These are phyloP conservation scores for Cyberlindnera mycetangii DNA, from an alignment of 805 yeast genomes.

Conservation along the genomic window DNA sequence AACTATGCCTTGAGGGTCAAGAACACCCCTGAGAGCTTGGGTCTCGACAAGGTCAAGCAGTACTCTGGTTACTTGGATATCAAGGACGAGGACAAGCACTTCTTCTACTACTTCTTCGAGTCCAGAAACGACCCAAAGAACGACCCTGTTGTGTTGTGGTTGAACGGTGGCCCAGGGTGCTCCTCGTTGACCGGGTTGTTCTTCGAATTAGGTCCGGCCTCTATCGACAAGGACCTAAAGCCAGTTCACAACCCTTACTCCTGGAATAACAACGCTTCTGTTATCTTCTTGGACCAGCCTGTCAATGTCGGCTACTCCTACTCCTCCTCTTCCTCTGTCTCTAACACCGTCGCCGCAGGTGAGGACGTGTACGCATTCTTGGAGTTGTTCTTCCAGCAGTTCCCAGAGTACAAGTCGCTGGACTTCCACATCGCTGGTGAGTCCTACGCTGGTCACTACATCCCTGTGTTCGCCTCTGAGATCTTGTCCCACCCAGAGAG, in stretches of 20 bases:
- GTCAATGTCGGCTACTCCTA: slow-evolving; percentile 81
- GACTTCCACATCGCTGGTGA: slow-evolving; percentile 91
- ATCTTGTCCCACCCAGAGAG: slow-evolving; percentile 65
- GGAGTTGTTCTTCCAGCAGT: slow-evolving; percentile 74
- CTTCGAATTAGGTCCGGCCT: slow-evolving; percentile 83
- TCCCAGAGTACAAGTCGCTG: slow-evolving; percentile 50
- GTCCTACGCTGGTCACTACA: slow-evolving; percentile 91
- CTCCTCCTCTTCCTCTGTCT: slow-evolving; percentile 59
- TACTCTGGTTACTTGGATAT: slow-evolving; percentile 84
- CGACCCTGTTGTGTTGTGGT: slow-evolving; percentile 86
- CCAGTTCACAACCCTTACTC: slow-evolving; percentile 72
- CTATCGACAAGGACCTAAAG: slow-evolving; percentile 55
- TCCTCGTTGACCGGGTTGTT: slow-evolving; percentile 84
- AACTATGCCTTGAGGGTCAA: slow-evolving; percentile 60
- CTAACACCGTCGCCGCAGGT: slow-evolving; percentile 78
- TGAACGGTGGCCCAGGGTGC: slow-evolving; percentile 96
- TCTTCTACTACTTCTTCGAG: slow-evolving; percentile 83
- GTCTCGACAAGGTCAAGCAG: slow-evolving; percentile 79
- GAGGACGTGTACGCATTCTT: slow-evolving; percentile 78
- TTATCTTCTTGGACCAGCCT: slow-evolving; percentile 85
- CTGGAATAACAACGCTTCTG: slow-evolving; percentile 84
- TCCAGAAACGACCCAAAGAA: slow-evolving; percentile 83
- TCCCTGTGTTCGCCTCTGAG: slow-evolving; percentile 84
- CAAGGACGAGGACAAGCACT: slow-evolving; percentile 80
- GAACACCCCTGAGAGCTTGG: slow-evolving; percentile 59